Base-by-base conservation (phyloP, 2,329 filamentous ascomycete genomes). In the Fonsecaea multimorphosa region DNA sequence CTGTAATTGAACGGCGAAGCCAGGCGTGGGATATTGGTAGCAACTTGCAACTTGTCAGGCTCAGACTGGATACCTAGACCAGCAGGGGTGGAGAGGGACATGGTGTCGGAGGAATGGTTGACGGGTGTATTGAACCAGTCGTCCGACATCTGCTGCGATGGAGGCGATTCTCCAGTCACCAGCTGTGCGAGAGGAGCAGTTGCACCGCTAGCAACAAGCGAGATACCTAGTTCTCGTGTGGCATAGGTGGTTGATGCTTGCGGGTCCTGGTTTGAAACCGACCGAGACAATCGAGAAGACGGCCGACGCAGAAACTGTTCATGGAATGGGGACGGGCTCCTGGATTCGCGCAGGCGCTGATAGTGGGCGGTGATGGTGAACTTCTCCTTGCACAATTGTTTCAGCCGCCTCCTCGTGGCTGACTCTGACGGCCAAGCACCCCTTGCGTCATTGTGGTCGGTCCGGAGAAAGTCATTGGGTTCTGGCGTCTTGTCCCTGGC, bases 361-460 rank as follows among this genome's bases (percentile, higher is more conserved):
- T 89, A 89, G 72, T 89, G 86, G 22, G 86, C 85, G 38, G 86
- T 84, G 57, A 89, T 83, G 6, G 82, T 85, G 64, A 87, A 86
- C 72, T 87, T 87, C 68, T 83, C 81, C 74, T 85, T 87, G 74
- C 86, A 88, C 16, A 89, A 76, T 56, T 84, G 78, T 68, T 87
- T 84, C 27, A 89, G 76, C 67, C 86, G 80, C 68, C 82, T 81
- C 61, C 87, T 80, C 19, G 86, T 87, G 27, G 85, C 84, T 56
- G 84, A 81, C 72, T 87, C 85, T 58, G 80, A 81, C 40, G 87
- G 86, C 83, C 85, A 89, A 40, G 78, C 72, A 29, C 78, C 73
- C 67, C 80, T 77, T 8, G 75, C 61, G 63, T 72, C 70, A 19
- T 63, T 51, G 58, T 52, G 61, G 57, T 66, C 67, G 14, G 68